Evolutionary conservation across 164 flowering plant genomes (phyloP).

Genomic region (Saururus chinensis): DNA sequence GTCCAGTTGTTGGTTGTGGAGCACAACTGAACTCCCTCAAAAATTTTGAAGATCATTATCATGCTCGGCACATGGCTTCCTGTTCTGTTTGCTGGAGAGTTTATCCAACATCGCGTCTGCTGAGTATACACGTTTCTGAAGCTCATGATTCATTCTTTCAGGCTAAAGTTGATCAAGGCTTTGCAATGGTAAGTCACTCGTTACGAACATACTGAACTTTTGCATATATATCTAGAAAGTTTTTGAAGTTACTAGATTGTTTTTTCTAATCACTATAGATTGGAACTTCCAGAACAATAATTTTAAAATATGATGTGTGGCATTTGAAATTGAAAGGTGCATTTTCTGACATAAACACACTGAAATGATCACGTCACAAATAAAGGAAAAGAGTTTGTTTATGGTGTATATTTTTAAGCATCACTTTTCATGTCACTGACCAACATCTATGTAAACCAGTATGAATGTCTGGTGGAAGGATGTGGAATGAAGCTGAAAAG

Average conservation of each 20-base stretch:
- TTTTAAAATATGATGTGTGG: no score
- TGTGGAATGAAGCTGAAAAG: slow-evolving; percentile 74
- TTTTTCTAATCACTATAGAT: no score
- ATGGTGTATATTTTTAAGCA: not conserved
- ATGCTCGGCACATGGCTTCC: slow-evolving; percentile 76
- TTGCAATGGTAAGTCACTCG: slow-evolving; percentile 51
- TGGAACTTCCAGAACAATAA: no score
- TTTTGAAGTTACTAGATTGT: no score
- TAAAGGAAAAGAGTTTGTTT: no score
- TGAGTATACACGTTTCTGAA: slow-evolving; percentile 93
- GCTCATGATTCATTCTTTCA: slow-evolving; percentile 84
- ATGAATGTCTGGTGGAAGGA: slow-evolving; percentile 92
- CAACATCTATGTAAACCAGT: slow-evolving; percentile 28
- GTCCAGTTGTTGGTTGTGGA: slow-evolving; percentile 89
- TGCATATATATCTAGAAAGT: no score
- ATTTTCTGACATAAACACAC: no score
- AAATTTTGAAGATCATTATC: slow-evolving; percentile 84
- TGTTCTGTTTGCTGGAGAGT: slow-evolving; percentile 93
- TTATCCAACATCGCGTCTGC: slow-evolving; percentile 80
- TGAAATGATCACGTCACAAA: not conserved
- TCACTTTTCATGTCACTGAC: not conserved
- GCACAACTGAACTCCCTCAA: slow-evolving; percentile 56
- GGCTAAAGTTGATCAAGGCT: slow-evolving; percentile 93
- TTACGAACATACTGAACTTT: not conserved
- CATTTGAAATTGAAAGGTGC: no score